These are phyloP conservation scores for Chlorella sp. DNA, from an alignment of 139 green algal genomes.

Conservation along the genomic window DNA sequence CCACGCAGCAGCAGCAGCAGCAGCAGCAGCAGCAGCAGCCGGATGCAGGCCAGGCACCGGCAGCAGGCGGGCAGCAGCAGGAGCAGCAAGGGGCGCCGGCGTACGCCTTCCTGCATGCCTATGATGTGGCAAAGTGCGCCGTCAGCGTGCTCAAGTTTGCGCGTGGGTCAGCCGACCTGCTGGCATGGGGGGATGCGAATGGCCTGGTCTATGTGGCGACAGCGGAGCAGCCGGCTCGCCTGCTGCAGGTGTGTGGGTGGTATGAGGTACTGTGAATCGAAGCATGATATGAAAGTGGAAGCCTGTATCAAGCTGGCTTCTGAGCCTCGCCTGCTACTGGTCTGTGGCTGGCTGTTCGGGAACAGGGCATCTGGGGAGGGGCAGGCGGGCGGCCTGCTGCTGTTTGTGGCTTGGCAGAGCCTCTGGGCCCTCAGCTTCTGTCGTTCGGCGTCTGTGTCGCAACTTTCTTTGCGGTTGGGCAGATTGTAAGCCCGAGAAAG, in stretches of 20 bases:
- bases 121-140: neutral
- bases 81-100: neutral
- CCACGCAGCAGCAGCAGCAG: neutral
- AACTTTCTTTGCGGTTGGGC: too few species aligned
- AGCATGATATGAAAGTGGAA: neutral
- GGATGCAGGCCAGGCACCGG: neutral
- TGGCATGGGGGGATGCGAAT: constrained; percentile 5
- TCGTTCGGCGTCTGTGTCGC: too few species aligned
- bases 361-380: neutral
- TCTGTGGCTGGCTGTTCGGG: too few species aligned
- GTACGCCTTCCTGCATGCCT: neutral
- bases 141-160: constrained; percentile 23
- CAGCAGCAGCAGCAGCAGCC: neutral
- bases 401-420: neutral
- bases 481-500: too few species aligned
- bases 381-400: neutral
- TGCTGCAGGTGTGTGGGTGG: constrained; percentile 10
- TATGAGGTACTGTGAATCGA: too few species aligned
- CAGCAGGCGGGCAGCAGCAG: neutral
- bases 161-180: neutral
- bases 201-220: constrained; percentile 21
- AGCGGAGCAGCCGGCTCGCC: neutral
- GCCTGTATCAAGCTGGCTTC: too few species aligned
- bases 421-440: too few species aligned
- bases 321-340: neutral